Base-by-base conservation (phyloP, 2,329 filamentous ascomycete species). In the Colletotrichum zoysiae region DNA sequence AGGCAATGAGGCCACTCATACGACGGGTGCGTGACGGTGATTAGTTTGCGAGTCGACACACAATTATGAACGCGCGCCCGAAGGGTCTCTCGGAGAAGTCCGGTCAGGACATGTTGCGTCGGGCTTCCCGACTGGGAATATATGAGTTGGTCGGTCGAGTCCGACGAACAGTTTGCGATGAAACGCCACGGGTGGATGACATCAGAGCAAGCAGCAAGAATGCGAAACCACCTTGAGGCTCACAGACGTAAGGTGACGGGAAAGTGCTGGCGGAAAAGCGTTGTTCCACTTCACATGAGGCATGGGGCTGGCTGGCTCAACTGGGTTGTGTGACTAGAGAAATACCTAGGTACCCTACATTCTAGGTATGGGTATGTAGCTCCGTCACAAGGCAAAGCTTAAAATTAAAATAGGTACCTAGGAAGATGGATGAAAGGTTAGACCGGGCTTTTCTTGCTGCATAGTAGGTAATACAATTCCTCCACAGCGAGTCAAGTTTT, bases 101-200 rank as follows among this genome's bases (percentile, higher is more conserved):
- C 35, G 18, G 14, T 26, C 35, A 12, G 11, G 20, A 23, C 23
- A 46, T 5, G 3, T 4, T 26, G 33, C 18, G 44, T 20, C 3
- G 50, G 26, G n/a, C 23, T 63, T 53, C 30, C 26, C 46, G 23
- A 20, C 35, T 44, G 33, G 33, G 33, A 30, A 62, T 33, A 55
- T 30, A 30, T 30, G 9, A 35, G 33, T 18, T 23, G 7, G 18
- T 30, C 33, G 3, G 20, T 38, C 20, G 1, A 5, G 20, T 16
- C 14, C 12, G 6, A 23, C 38, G 8, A 16, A 57, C 8, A 5
- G 20, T n/a, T 57, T 4, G 30, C 42, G 35, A 57, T 7, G 20
- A 33, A 48, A n/a, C 16, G 9, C 26, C 53, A 65, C 42, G 65
- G 61, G 44, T 53, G n/a, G 26, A 30, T 26, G 55, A 42, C 61